These are phyloP conservation scores for Rhynchospora pubera DNA, from an alignment of 176 grass and related monocot genomes.

Conservation along the genomic window DNA sequence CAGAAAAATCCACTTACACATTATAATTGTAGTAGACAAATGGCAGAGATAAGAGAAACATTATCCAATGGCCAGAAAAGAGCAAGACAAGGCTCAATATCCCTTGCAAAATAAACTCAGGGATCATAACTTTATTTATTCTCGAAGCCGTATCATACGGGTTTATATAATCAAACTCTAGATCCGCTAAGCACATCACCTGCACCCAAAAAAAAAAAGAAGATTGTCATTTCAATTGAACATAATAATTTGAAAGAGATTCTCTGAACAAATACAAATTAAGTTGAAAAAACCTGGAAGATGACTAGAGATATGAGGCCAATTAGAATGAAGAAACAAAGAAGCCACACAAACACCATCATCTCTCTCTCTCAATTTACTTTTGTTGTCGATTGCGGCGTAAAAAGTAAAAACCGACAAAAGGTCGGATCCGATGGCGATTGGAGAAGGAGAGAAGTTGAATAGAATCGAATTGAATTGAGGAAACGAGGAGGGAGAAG, in stretches of 20 bases:
- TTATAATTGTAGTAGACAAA: slow-evolving; percentile 78
- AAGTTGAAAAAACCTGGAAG: slow-evolving; percentile 52
- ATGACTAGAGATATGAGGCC: slow-evolving; percentile 85
- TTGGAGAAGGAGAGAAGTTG: too few species aligned
- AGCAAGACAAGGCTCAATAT: slow-evolving; percentile 60
- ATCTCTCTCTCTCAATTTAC: not conserved
- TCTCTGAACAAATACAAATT: not conserved
- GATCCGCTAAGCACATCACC: slow-evolving; percentile 90
- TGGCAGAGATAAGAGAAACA: slow-evolving; percentile 65
- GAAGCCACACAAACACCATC: slow-evolving; percentile 92
- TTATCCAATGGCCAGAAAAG: slow-evolving; percentile 82
- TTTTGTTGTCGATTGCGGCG: not conserved
- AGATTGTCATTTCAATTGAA: slow-evolving; percentile 7
- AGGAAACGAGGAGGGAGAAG: not conserved
- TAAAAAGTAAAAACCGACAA: not conserved
- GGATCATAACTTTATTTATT: slow-evolving; percentile 88
- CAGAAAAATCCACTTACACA: slow-evolving; percentile 44
- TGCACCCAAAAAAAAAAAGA: slow-evolving; percentile 31
- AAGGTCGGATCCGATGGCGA: slow-evolving; percentile 6
- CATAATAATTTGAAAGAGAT: too few species aligned
- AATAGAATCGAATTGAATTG: not conserved
- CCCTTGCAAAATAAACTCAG: slow-evolving; percentile 73
- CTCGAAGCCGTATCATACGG: slow-evolving; percentile 72
- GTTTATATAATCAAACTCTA: slow-evolving; percentile 98
- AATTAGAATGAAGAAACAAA: slow-evolving; percentile 81